Conservation (phyloP, 441 rosid species). For the Geranium incanum region DNA sequence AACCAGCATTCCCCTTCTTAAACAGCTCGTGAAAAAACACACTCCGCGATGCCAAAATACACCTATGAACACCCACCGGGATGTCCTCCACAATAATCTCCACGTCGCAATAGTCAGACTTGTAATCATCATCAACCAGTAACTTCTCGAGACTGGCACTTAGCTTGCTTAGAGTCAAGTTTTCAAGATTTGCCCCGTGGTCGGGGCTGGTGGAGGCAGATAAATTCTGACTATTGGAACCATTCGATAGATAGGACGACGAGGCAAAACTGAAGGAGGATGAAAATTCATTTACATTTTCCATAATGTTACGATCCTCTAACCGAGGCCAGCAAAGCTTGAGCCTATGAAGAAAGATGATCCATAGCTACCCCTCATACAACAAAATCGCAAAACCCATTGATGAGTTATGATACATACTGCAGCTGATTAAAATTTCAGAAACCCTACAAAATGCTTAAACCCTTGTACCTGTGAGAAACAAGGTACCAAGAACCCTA, state of each 20-base stretch:
- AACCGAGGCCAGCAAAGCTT: not conserved
- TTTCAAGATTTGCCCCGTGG: conserved; percentile 21
- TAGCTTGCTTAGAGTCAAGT: conserved; percentile 29
- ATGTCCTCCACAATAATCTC: conserved; percentile 27
- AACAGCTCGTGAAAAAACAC: conserved; percentile 28
- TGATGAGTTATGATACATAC: not conserved
- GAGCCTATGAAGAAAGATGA: not conserved
- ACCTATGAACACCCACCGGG: conserved; percentile 27
- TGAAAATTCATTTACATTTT: conserved; percentile 20
- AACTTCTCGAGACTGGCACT: conserved; percentile 28
- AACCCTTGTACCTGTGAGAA: not conserved
- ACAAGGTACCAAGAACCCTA: conserved; percentile 6
- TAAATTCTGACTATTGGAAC: conserved; percentile 11
- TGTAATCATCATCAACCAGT: conserved; percentile 17
- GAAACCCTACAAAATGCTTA: too few relatives aligned
- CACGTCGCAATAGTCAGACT: conserved; percentile 25
- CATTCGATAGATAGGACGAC: conserved; percentile 24
- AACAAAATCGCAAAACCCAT: not conserved
- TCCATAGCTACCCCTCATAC: not conserved
- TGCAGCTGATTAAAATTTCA: not conserved
- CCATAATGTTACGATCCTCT: conserved; percentile 15
- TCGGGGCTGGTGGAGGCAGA: conserved; percentile 13
- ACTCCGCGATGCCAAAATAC: conserved; percentile 32
- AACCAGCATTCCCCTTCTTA: conserved; percentile 11
- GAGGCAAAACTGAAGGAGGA: conserved; percentile 28